A percentile compares a stretch with the other conserved stretches of the same genome.
Conservation (phyloP, 805 yeast genomes). For the Zygosaccharomyces pseudorouxii region DNA sequence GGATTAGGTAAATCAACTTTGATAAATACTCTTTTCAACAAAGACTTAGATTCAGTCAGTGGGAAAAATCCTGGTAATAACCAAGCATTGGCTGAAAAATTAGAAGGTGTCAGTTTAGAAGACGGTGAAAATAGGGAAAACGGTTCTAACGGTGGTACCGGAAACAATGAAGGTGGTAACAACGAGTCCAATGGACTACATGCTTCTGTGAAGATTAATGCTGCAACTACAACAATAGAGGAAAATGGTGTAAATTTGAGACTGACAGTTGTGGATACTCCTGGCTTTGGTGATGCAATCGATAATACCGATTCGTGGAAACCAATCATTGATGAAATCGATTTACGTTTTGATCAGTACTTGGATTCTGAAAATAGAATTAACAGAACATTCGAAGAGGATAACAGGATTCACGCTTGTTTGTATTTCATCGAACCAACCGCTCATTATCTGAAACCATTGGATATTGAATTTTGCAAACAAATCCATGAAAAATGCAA, state of each 20-base stretch:
- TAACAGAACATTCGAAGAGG: conserved; percentile 64
- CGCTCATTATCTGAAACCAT: conserved; percentile 84
- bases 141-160: conserved; percentile 14
- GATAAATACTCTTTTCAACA: conserved; percentile 82
- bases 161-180: conserved; percentile 19
- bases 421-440: conserved; percentile 95
- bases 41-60: conserved; percentile 43
- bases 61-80: conserved; percentile 3
- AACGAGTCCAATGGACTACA: conserved; percentile 39
- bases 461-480: conserved; percentile 86
- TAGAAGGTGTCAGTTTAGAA: conserved; percentile 15
- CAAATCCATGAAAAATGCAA: conserved; percentile 87
- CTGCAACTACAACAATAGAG: conserved; percentile 68
- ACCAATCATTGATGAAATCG: conserved; percentile 87
- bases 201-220: conserved; percentile 50
- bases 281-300: conserved; percentile 90
- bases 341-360: conserved; percentile 77
- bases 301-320: conserved; percentile 79
- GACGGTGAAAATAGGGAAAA: conserved; percentile 10
- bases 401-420: conserved; percentile 88
- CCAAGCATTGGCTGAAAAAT: conserved; percentile 13
- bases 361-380: conserved; percentile 86
- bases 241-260: conserved; percentile 89
- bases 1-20: conserved; percentile 93
- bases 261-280: conserved; percentile 80